Percentiles rank a stretch among this genome's conserved stretches.
These are phyloP conservation scores for Termitomyces sp. DNA, from an alignment of 768 basidiomycete species.

Conservation along the genomic window DNA sequence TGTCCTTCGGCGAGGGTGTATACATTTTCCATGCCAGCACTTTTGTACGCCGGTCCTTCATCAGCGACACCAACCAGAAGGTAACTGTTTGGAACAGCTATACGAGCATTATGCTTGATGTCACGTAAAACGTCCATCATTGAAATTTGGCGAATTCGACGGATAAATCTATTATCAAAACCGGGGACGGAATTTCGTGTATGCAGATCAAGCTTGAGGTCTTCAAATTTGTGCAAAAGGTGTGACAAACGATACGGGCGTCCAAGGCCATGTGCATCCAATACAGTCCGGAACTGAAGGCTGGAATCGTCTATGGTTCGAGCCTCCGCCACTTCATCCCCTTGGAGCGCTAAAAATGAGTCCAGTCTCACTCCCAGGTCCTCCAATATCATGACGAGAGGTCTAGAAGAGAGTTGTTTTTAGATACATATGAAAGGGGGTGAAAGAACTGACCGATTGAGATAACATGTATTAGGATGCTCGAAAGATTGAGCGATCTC, in stretches of 20 bases:
- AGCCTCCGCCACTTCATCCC: conserved; percentile 50
- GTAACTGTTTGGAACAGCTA: conserved; percentile 64
- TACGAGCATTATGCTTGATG: conserved; percentile 74
- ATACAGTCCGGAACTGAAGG: conserved; percentile 40
- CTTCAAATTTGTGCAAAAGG: conserved; percentile 47
- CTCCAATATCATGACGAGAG: conserved; percentile 76
- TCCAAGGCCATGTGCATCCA: conserved; percentile 46
- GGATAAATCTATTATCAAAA: conserved; percentile 56
- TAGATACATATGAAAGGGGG: background rate
- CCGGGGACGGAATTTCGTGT: conserved; percentile 26
- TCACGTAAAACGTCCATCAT: conserved; percentile 65
- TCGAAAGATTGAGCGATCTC: conserved; percentile 71
- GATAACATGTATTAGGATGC: conserved; percentile 56
- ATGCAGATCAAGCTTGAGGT: conserved; percentile 46
- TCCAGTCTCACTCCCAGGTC: conserved; percentile 61
- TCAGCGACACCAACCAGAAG: conserved; percentile 81
- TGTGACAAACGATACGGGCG: conserved; percentile 44
- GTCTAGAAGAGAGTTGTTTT: conserved; percentile 32
- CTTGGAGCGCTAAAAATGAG: conserved; percentile 61
- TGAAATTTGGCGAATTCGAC: conserved; percentile 54
- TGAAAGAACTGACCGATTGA: conserved; percentile 57
- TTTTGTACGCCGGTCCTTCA: conserved; percentile 65
- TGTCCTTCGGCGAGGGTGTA: conserved; percentile 51
- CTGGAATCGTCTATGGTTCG: conserved; percentile 60
- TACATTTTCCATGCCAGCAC: conserved; percentile 48